Evolutionary conservation across 2,329 filamentous ascomycete species (phyloP).

Genomic region (Fusarium pseudograminearum): DNA sequence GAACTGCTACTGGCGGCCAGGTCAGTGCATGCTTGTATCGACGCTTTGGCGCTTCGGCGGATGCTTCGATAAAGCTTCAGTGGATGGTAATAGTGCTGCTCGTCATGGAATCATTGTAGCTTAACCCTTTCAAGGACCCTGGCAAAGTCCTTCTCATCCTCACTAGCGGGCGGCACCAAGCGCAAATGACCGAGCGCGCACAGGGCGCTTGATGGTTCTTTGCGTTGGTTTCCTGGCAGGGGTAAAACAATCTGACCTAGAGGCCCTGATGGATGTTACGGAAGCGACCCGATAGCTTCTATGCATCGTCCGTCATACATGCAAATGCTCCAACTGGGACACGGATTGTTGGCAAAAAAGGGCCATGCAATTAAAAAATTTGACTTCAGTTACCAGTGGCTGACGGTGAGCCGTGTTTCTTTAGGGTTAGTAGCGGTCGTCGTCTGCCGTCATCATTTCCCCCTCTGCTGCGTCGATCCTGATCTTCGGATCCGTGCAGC

Average conservation of each 20-base stretch:
- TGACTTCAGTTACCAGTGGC: slow-evolving; percentile 11
- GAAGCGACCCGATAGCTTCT: slow-evolving; percentile 41
- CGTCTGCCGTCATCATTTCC: slow-evolving; percentile 42
- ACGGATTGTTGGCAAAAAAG: slow-evolving; percentile 3
- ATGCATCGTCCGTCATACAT: slow-evolving; percentile 16
- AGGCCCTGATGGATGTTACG: slow-evolving; percentile 20
- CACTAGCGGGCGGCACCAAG: slow-evolving; percentile 45
- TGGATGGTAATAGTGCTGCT: slow-evolving; percentile 26
- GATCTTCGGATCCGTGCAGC: slow-evolving; percentile 47
- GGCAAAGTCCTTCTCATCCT: slow-evolving; percentile 31
- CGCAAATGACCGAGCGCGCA: slow-evolving; percentile 50
- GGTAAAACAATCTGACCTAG: slow-evolving; percentile 16
- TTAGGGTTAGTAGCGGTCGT: slow-evolving; percentile 28
- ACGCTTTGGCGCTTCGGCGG: slow-evolving; percentile 38
- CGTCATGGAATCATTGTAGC: slow-evolving; percentile 35
- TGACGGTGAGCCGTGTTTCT: slow-evolving; percentile 37
- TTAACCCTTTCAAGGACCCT: slow-evolving; percentile 37
- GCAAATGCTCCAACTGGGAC: slow-evolving; percentile 9
- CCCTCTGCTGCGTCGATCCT: slow-evolving; percentile 45
- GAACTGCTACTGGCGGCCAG: slow-evolving; percentile 33
- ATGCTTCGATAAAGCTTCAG: slow-evolving; percentile 45
- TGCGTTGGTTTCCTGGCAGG: slow-evolving; percentile 15
- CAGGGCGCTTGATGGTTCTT: slow-evolving; percentile 42
- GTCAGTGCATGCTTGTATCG: slow-evolving; percentile 39
- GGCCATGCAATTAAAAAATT: slow-evolving; percentile 16